phyloP scores from a whole-genome alignment of 78 protist species.

The Dictyostelium firmibasis region DNA sequence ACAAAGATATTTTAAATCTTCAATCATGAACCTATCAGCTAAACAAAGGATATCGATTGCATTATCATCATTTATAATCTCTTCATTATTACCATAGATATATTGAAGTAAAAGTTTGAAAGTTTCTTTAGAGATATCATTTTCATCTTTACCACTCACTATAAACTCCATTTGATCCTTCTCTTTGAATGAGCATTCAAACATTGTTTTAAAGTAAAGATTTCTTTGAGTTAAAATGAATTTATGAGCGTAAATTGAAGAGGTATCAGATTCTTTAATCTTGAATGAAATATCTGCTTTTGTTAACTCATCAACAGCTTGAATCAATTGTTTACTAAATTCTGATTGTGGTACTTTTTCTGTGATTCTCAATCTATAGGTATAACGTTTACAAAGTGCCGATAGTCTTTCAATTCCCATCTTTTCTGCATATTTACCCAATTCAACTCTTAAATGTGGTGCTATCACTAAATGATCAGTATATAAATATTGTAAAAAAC shows the following conservation, averaged over 20 bases:
- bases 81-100: conserved; percentile 70
- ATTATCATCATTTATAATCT: conserved; percentile 51
- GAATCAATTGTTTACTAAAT: conserved; percentile 19
- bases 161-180: conserved; percentile 43
- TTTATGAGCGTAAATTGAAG: conserved; percentile 30
- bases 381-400: conserved; percentile 10
- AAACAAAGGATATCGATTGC: conserved; percentile 67
- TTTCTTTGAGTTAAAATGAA: conserved; percentile 25
- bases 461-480: conserved; percentile 76
- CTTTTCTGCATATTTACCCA: conserved; percentile 16
- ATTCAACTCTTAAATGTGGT: conserved; percentile 75
- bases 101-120: conserved; percentile 51
- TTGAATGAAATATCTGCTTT: conserved; percentile 17
- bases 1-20: conserved; percentile 65
- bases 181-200: conserved; percentile 75
- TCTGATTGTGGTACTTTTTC: conserved; percentile 60
- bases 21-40: conserved; percentile 81
- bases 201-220: conserved; percentile 71
- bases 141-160: conserved; percentile 8
- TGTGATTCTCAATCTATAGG: conserved; percentile 14
- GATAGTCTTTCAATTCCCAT: conserved; percentile 50
- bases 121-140: conserved; percentile 10
- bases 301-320: not conserved
- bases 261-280: not conserved
- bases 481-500: conserved; percentile 56